Percentiles rank a stretch among this genome's conserved stretches.
phyloP scores from a whole-genome alignment of 2,329 filamentous ascomycete genomes.

The Periconia sp. region DNA sequence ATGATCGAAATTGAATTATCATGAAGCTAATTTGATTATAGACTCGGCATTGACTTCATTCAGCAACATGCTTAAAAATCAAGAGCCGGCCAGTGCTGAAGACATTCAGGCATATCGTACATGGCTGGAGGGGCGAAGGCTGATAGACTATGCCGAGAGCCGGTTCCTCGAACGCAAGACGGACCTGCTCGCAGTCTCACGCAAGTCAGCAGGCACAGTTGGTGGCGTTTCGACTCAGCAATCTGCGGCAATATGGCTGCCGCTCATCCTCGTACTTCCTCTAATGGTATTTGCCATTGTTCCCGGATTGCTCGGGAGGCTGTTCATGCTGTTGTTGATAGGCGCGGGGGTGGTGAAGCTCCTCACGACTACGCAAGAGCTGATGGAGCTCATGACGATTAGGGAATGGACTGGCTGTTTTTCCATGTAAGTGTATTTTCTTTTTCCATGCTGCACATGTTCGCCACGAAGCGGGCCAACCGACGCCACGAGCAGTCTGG shows the following conservation, averaged over 20 bases:
- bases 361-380: conserved; percentile 39
- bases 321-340: conserved; percentile 48
- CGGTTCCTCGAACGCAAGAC: conserved; percentile 63
- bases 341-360: conserved; percentile 43
- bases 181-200: conserved; percentile 59
- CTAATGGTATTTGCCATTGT: conserved; percentile 52
- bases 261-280: conserved; percentile 47
- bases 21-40: conserved; percentile 22
- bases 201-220: conserved; percentile 22
- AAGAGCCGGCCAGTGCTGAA: conserved; percentile 55
- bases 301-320: conserved; percentile 47
- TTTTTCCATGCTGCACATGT: conserved; percentile 6
- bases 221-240: conserved; percentile 24
- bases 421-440: conserved; percentile 45
- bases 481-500: conserved; percentile 6
- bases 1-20: conserved; percentile 1
- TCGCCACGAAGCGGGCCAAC: conserved; percentile 14
- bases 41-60: conserved; percentile 65
- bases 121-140: conserved; percentile 62
- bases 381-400: conserved; percentile 42
- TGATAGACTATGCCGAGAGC: conserved; percentile 65
- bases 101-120: conserved; percentile 62
- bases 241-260: conserved; percentile 40
- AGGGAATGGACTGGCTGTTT: conserved; percentile 49
- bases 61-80: conserved; percentile 57